A percentile compares a stretch with the other conserved stretches of the same genome.
These are phyloP conservation scores for Platanthera zijinensis DNA, from an alignment of 106 monocot species.

Conservation along the genomic window DNA sequence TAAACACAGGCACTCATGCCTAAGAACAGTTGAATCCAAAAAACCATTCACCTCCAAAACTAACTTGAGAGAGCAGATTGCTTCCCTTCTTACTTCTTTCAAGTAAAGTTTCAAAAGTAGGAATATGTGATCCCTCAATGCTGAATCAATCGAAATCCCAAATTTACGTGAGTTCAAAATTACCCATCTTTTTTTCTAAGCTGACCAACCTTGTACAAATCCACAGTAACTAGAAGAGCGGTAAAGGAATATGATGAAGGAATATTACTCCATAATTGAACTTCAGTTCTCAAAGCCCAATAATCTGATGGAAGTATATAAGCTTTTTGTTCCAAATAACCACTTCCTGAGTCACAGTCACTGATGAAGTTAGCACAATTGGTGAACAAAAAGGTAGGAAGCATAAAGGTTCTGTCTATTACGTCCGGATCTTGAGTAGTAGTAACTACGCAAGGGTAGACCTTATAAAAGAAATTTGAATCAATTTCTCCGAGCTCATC, in stretches of 20 bases:
- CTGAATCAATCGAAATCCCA: constrained; percentile 60
- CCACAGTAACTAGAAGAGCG: constrained; percentile 24
- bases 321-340: neutral
- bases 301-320: constrained; percentile 74
- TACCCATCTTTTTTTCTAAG: constrained; percentile 44
- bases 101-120: constrained; percentile 69
- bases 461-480: constrained; percentile 54
- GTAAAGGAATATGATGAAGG: constrained; percentile 45
- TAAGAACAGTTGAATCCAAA: constrained; percentile 16
- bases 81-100: constrained; percentile 54
- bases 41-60: constrained; percentile 14
- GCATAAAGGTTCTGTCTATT: constrained; percentile 28
- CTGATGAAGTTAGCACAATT: constrained; percentile 55
- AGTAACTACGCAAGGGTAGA: constrained; percentile 77
- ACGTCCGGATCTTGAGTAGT: constrained; percentile 25
- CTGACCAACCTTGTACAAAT: constrained; percentile 15
- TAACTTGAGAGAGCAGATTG: constrained; percentile 20
- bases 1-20: constrained; percentile 54
- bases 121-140: constrained; percentile 65
- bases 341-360: neutral
- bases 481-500: constrained; percentile 12
- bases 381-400: constrained; percentile 42
- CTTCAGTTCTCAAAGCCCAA: constrained; percentile 48
- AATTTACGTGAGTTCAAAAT: constrained; percentile 42
- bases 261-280: constrained; percentile 42